phyloP scores from a whole-genome alignment of 208 protist species.

The Tetramitus jugosus region DNA sequence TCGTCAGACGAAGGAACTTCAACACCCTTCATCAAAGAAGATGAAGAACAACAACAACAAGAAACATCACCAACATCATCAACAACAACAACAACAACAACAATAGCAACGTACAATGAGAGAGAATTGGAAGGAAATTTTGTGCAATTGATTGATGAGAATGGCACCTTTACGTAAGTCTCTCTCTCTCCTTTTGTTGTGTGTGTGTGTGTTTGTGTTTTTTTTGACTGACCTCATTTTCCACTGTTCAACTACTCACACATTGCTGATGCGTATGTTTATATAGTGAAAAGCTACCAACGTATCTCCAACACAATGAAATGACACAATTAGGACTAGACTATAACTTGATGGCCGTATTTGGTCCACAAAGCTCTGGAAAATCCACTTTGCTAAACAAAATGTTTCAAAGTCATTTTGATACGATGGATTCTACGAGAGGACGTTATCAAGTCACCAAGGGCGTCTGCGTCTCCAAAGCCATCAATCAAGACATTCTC shows the following conservation, averaged over 20 bases:
- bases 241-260: not conserved
- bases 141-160: conserved; percentile 8
- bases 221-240: not conserved
- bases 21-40: too few species aligned
- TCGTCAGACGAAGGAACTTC: too few species aligned
- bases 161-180: not conserved
- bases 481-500: conserved; percentile 44
- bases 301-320: not conserved
- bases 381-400: conserved; percentile 93
- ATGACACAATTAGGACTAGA: conserved; percentile 43
- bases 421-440: conserved; percentile 72
- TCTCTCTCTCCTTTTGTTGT: not conserved
- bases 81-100: too few species aligned
- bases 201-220: not conserved
- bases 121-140: not conserved
- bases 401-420: conserved; percentile 86
- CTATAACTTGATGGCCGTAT: conserved; percentile 76
- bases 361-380: conserved; percentile 89
- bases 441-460: conserved; percentile 85
- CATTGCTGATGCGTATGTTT: not conserved
- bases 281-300: not conserved
- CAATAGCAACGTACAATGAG: too few species aligned
- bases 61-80: too few species aligned
- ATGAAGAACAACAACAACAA: too few species aligned
- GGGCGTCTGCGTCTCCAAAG: conserved; percentile 66